Base-by-base conservation (phyloP, 371 early-diverging fungal genomes). In the Lichtheimia hyalospora region DNA sequence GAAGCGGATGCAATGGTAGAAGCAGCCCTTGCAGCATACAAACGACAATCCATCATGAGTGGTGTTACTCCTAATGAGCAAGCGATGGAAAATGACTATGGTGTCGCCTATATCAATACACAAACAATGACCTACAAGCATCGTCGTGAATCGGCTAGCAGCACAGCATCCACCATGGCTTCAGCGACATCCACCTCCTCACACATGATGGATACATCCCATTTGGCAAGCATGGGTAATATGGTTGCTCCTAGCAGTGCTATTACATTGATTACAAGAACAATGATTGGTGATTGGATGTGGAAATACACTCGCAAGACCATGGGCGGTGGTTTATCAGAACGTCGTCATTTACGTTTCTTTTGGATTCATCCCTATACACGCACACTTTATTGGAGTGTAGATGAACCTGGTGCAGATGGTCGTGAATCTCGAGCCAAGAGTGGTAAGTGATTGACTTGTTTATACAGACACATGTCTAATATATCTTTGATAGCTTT, bases 281-380 rank as follows among this genome's bases (percentile, higher is more conserved):
- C 89, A 51, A 88, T 90, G 85, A 85, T 90, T 52, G 91, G 91
- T 10, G 86, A 87, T 28, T 87, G 78, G 61, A 67, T 91, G 68
- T 83, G 75, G 77, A 91, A 91, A 70, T 89, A 84, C 60, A 88
- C 87, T 20, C 78, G 86, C 5, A 75, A 82, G 34, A 66, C 79
- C 8, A 75, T 76, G 54, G 79, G 77, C 8, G 61, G 63, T 12
- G 77, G 78, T 28, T 68, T 74, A 7, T 80, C 80, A 16, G 89
- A 88, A 65, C 82, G 83, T 44, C 69, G 83, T 13, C 89, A 91
- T 56, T 57, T 74, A 49, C 81, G 90, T 16, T 91, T 81, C 73
- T 85, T 90, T 42, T 91, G 91, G 91, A 80, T 91, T 18, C 89
- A 90, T 58, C 91, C 91, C 16, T 90, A 90, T 51, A 85, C 89